Evolutionary conservation across 768 basidiomycete species (phyloP), one percentile per base, ranked within the genome.

Genomic region (Lactarius evosmus): DNA sequence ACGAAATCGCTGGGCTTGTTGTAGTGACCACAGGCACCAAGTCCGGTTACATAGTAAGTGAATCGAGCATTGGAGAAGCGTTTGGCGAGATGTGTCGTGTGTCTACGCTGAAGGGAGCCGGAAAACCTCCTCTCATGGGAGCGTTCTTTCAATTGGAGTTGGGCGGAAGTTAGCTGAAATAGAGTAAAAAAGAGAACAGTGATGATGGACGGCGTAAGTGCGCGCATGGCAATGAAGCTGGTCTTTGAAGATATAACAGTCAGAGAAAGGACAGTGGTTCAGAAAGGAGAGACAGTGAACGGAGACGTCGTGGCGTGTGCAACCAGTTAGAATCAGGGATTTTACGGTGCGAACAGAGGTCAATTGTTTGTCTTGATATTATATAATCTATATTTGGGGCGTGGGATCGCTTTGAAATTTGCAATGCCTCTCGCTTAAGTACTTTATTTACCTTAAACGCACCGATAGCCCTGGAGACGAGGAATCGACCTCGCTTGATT

Each of bases 11-110:
- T 68, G 34, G 76, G 53, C 0, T 41, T 57, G 67, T 77, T 85
- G 9, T 0, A 25, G 3, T 73, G 30, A 25, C 85, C 85, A 66
- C 85, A 86, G 50, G 85, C 83, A 69, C 85, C 85, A 44, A 80
- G 66, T 63, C 84, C 83, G 59, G 79, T 81, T 49, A 79, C 78
- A 70, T 86, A 87, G 67, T 76, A 87, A 19, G 85, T 82, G 74
- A 81, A 82, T 58, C 78, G 78, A 2, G 80, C 72, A 58, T 66
- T 61, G 41, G 66, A 56, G 58, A 69, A 78, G 8, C 82, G 79
- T 65, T 77, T 78, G 44, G 75, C 33, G 22, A 55, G 54, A n/a
- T 34, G 54, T 7, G 29, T 32, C 29, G 54, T 55, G 9, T 52
- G 27, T 32, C 33, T 55, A 4, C 54, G 54, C 7, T 55, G 32